Conservation (phyloP, 495 filamentous ascomycete species). For the Penicillium mononematosum region DNA sequence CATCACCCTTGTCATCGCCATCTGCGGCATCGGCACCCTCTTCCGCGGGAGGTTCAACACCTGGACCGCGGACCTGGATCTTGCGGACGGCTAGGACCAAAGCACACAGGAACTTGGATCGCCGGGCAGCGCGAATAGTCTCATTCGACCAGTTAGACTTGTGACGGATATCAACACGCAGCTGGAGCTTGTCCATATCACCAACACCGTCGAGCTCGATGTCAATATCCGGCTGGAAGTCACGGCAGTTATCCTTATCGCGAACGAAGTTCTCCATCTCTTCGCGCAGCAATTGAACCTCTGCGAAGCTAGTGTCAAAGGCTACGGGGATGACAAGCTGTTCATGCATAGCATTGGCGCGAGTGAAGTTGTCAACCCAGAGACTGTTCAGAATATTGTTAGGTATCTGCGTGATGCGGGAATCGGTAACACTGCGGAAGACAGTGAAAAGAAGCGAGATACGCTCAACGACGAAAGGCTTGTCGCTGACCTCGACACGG, state of each 20-base stretch:
- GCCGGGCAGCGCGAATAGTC: conserved; percentile 72
- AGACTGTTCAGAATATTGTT: conserved; percentile 87
- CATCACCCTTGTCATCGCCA: conserved; percentile 54
- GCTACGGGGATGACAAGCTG: conserved; percentile 72
- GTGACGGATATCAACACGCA: conserved; percentile 81
- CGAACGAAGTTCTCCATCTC: conserved; percentile 83
- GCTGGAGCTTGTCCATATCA: conserved; percentile 82
- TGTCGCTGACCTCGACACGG: conserved; percentile 73
- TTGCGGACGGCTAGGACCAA: conserved; percentile 81
- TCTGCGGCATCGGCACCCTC: conserved; percentile 59
- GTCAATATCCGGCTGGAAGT: conserved; percentile 83
- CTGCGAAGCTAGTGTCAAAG: conserved; percentile 83
- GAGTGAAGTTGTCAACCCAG: conserved; percentile 90
- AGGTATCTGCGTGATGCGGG: conserved; percentile 84
- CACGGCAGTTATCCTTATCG: conserved; percentile 82
- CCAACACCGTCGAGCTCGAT: conserved; percentile 76
- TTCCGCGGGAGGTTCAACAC: conserved; percentile 65
- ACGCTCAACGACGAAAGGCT: conserved; percentile 81
- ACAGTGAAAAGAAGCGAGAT: conserved; percentile 94
- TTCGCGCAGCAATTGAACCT: conserved; percentile 74
- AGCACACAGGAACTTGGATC: conserved; percentile 96
- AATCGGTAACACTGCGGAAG: conserved; percentile 77
- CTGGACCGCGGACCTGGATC: conserved; percentile 82
- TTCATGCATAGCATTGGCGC: conserved; percentile 90
- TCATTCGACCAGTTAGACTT: conserved; percentile 98